Evolutionary conservation across 169 alveolate genomes (phyloP), one percentile per base, ranked within the genome.

Genomic region (Babesia sp.): DNA sequence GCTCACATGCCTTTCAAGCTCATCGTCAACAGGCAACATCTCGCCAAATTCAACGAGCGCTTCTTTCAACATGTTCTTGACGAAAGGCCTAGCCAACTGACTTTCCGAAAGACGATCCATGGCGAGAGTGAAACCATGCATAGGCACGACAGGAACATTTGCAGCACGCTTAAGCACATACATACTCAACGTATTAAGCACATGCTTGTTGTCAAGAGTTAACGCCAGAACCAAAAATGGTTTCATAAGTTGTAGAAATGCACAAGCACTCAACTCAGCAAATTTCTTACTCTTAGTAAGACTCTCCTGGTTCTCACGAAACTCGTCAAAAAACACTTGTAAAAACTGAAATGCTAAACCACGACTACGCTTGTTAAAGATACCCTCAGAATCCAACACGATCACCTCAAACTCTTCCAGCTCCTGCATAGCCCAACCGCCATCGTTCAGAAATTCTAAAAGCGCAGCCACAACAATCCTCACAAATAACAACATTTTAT

Each of bases 401-500:
- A 78, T 64, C 6, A 26, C 44, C 16, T 44, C 57, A 20, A 78
- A 39, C 16, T 46, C 58, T 7, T 48, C 37, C 26, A 78, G 18
- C n/a, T 37, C 72, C 5, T 36, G 37, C 26, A 33, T 7, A 29
- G 67, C 82, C 86, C 86, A 78, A 18, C 46, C 22, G 22, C 53
- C 55, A 42, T 44, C 50, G 48, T 80, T 59, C 34, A 80, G 61
- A 14, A 67, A 28, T 33, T 63, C 75, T 31, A 80, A 29, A 11
- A 80, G 22, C 31, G 57, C 84, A 5, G 88, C 80, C 20, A 67
- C 64, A 50, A 60, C 57, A 11, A 80, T 71, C 18, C 88, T 26
- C 26, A 71, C 81, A 55, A 80, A 80, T 22, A 80, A 42, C 33
- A 80, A 64, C 56, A 80, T 64, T 44, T 80, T 80, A 44, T 80